Percentiles rank a stretch among this genome's conserved stretches.
Evolutionary conservation across 108 stramenopile species (phyloP).

Genomic region (Nannochloropsis salina): DNA sequence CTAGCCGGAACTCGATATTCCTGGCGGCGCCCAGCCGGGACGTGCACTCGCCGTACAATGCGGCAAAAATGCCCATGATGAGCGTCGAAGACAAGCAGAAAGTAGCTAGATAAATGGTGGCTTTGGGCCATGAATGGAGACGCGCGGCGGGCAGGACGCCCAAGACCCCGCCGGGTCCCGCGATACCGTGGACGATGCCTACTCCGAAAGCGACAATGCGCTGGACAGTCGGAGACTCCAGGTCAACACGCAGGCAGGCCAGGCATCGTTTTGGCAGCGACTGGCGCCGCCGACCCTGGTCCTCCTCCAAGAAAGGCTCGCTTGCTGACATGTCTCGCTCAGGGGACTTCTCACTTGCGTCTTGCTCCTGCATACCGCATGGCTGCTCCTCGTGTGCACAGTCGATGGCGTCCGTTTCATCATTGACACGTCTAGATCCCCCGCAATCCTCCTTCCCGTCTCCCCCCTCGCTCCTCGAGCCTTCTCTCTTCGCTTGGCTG

Average conservation of each 20-base stretch:
- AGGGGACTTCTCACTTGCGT: too few relatives aligned
- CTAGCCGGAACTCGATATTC: conserved; percentile 18
- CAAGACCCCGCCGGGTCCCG: conserved; percentile 35
- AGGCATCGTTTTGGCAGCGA: neutral
- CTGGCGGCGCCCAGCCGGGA: conserved; percentile 14
- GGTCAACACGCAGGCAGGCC: neutral
- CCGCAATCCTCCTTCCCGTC: too few relatives aligned
- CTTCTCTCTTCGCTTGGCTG: too few relatives aligned
- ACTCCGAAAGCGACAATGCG: conserved; percentile 26
- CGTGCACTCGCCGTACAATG: conserved; percentile 33
- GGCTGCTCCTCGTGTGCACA: too few relatives aligned
- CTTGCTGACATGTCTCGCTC: neutral
- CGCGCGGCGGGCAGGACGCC: conserved; percentile 33
- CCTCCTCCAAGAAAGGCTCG: neutral
- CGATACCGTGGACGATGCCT: conserved; percentile 32
- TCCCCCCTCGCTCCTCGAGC: too few relatives aligned
- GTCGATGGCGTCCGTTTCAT: too few relatives aligned
- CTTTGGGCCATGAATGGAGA: neutral
- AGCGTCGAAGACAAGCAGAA: conserved; percentile 31
- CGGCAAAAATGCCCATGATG: conserved; percentile 34
- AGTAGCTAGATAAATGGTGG: conserved; percentile 23
- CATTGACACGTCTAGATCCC: too few relatives aligned
- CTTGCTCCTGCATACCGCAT: too few relatives aligned
- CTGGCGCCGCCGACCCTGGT: neutral
- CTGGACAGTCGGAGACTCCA: conserved; percentile 19